Evolutionary conservation across 768 basidiomycete genomes (phyloP).

Genomic region (Lactifluus subvellereus): DNA sequence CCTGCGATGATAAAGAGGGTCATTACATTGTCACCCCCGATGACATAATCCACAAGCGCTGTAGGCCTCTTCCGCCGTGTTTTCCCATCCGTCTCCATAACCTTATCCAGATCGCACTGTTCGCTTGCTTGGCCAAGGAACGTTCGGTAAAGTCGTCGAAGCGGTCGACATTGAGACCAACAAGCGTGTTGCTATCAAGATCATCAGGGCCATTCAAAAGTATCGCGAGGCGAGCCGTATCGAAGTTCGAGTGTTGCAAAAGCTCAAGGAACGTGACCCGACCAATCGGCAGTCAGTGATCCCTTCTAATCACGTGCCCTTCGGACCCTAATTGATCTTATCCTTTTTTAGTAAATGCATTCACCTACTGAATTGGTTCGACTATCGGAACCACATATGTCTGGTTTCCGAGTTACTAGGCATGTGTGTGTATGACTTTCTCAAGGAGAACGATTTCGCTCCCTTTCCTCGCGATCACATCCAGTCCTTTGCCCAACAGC

Average conservation of each 20-base stretch:
- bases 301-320: conserved; percentile 11
- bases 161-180: conserved; percentile 75
- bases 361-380: conserved; percentile 90
- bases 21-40: conserved; percentile 95
- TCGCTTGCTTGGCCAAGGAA: conserved; percentile 89
- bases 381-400: conserved; percentile 96
- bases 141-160: conserved; percentile 98
- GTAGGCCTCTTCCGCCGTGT: conserved; percentile 41
- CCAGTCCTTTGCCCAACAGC: conserved; percentile 88
- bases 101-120: conserved; percentile 75
- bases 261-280: conserved; percentile 85
- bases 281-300: conserved; percentile 74
- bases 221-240: conserved; percentile 99
- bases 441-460: conserved; percentile 95
- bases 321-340: conserved; percentile 23
- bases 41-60: conserved; percentile 81
- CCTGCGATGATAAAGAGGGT: conserved; percentile 97
- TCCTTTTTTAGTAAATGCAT: conserved; percentile 81
- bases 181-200: conserved; percentile 90
- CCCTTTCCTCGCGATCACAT: conserved; percentile 97
- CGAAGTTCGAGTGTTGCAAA: conserved; percentile 90
- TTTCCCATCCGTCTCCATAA: not conserved
- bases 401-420: conserved; percentile 93
- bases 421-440: conserved; percentile 97
- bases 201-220: conserved; percentile 96